These are phyloP conservation scores for Daldinia decipiens DNA, from an alignment of 495 filamentous ascomycete species.

Conservation along the genomic window DNA sequence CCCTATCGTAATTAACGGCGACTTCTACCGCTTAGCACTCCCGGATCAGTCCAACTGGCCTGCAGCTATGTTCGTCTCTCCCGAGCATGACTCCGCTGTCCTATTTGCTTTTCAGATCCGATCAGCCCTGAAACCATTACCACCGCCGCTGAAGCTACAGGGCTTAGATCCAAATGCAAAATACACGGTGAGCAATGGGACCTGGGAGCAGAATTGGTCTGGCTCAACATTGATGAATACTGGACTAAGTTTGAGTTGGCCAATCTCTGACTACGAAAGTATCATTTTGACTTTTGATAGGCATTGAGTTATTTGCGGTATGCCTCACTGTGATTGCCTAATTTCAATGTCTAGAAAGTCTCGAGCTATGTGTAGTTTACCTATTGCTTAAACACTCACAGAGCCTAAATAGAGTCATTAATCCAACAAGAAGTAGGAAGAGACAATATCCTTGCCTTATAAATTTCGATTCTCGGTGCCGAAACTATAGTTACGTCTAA, in stretches of 20 bases:
- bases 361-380: neutral
- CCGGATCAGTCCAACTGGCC: constrained; percentile 67
- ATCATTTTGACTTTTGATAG: constrained; percentile 56
- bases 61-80: constrained; percentile 61
- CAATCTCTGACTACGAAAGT: constrained; percentile 56
- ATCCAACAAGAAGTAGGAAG: neutral
- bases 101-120: constrained; percentile 63
- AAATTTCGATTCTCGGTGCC: too few relatives aligned
- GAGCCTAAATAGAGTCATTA: neutral
- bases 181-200: constrained; percentile 57
- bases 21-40: constrained; percentile 61
- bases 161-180: constrained; percentile 57
- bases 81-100: constrained; percentile 54
- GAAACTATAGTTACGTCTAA: neutral
- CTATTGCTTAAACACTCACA: neutral
- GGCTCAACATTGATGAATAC: constrained; percentile 62
- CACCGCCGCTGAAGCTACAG: constrained; percentile 56
- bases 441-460: neutral
- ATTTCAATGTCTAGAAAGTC: neutral
- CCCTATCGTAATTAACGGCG: constrained; percentile 60
- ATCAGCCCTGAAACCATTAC: constrained; percentile 55
- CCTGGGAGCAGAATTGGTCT: constrained; percentile 54
- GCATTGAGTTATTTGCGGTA: constrained; percentile 18
- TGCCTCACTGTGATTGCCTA: neutral
- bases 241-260: constrained; percentile 54